Evolutionary conservation across 2,329 filamentous ascomycete genomes (phyloP), one percentile per base, ranked within the genome.

Genomic region (Juglanconis oblonga): DNA sequence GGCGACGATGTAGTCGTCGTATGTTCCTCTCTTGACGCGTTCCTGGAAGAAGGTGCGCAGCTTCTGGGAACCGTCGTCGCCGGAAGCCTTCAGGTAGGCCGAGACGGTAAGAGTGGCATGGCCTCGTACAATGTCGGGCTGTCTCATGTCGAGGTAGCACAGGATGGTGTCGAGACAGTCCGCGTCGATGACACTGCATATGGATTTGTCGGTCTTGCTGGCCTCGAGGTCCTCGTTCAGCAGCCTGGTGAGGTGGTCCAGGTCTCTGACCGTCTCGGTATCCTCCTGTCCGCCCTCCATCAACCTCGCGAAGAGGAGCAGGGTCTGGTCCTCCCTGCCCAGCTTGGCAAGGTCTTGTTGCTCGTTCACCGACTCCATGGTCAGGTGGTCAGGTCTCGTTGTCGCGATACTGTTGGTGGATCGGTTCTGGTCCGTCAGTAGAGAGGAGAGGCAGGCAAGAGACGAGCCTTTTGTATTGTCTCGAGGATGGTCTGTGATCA

Each of bases 251-350:
- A 88, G 79, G 58, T 75, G 73, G 65, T 84, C 81, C 50, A 88
- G 76, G 62, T 86, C 81, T 62, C 74, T 74, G 67, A 83, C 87
- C 11, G 85, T 89, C 66, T 90, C 87, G 59, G 87, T 85, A 70
- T 91, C 91, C 67, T 97, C 91, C 68, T 93, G 86, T 56, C 92
- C 92, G 49, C 91, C 92, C 72, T 96, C 91, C 87, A 97, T 96
- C 67, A 97, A 79, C 69, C 90, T 89, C 31, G 93, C 93, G 66
- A 97, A 86, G 66, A 94, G 87, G 59, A 96, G 84, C 69, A 89
- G 84, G 58, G 89, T 88, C 69, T 88, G 79, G 69, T 91, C 87
- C 67, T 83, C 76, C 76, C 84, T 52, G 67, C 63, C 61, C 74
- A 73, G 74, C 42, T 69, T 61, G 53, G 64, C 61, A 58, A 65